Base-by-base conservation (phyloP, 768 basidiomycete genomes). In the Boletus sensibilis region DNA sequence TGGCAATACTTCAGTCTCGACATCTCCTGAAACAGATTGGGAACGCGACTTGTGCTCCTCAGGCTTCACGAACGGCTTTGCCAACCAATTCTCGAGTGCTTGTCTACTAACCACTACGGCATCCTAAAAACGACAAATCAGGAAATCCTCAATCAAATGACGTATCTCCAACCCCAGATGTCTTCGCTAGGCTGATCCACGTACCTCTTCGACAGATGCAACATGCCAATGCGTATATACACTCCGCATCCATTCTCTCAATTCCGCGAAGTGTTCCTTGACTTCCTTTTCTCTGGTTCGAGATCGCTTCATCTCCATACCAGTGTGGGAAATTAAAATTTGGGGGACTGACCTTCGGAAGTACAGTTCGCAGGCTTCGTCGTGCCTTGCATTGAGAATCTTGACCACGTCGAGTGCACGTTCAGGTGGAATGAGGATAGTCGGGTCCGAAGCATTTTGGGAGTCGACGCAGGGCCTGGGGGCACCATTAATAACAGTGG, bases 221-320 rank as follows among this genome's bases (percentile, higher is more conserved):
- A 85, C 62, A 56, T 78, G 75, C 92, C 92, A 94, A 35, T 71
- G 74, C 4, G 60, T 76, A 70, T 86, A 92, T 9, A 92, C 81
- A 38, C 78, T 74, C 71, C 76, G 77, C 56, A 91, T 82, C 56
- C 75, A 79, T 16, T 71, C 64, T 43, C 87, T 77, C 46, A 82
- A 66, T 51, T 78, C 74, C 31, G 76, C 64, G 63, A 91, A 92
- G 5, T 59, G 69, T 9, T 57, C 67, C 58, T 72, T 75, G 9
- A 78, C 67, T 35, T 71, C 62, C 34, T 74, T 73, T 65, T 80
- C 76, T 64, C 84, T 88, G 57, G 37, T 50, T 52, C 33, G 43
- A 45, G 49, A 53, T 53, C 20, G 33, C 53, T 57, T 55, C 40
- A 52, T 61, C 60, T 58, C 34, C 62, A 59, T 67, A 34, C 42